A percentile compares a stretch with the other conserved stretches of the same genome.
Conservation (phyloP, 1,139 yeast species). For the Pichia sp. region DNA sequence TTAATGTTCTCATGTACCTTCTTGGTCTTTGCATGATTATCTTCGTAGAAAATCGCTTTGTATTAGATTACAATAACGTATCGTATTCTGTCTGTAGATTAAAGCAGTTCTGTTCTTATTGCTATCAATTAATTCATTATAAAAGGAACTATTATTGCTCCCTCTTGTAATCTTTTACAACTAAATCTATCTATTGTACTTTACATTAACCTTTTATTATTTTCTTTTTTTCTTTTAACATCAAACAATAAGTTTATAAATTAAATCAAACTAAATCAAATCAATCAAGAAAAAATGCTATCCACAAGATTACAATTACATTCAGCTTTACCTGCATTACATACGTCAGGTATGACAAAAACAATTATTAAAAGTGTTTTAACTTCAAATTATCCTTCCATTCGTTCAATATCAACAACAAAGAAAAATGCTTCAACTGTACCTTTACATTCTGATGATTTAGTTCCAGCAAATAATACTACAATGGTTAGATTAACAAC, state of each 20-base stretch:
- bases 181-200: too few relatives aligned
- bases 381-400: background rate
- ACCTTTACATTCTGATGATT: background rate
- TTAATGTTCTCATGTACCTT: too few relatives aligned
- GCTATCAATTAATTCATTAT: too few relatives aligned
- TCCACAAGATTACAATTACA: background rate
- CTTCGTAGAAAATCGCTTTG: too few relatives aligned
- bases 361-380: background rate
- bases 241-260: background rate
- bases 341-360: background rate
- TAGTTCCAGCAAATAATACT: background rate
- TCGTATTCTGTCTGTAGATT: too few relatives aligned
- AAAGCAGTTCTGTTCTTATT: too few relatives aligned
- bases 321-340: background rate
- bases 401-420: background rate
- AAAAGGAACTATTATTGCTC: too few relatives aligned
- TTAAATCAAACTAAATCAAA: background rate
- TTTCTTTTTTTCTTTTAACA: too few relatives aligned
- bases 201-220: too few relatives aligned
- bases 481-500: slow-evolving; percentile 9
- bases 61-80: too few relatives aligned
- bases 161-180: too few relatives aligned
- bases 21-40: too few relatives aligned
- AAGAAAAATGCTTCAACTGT: background rate
- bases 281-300: background rate